These are phyloP conservation scores for Moniliophthora roreri DNA, from an alignment of 1,284 basidiomycete species.

Conservation along the genomic window DNA sequence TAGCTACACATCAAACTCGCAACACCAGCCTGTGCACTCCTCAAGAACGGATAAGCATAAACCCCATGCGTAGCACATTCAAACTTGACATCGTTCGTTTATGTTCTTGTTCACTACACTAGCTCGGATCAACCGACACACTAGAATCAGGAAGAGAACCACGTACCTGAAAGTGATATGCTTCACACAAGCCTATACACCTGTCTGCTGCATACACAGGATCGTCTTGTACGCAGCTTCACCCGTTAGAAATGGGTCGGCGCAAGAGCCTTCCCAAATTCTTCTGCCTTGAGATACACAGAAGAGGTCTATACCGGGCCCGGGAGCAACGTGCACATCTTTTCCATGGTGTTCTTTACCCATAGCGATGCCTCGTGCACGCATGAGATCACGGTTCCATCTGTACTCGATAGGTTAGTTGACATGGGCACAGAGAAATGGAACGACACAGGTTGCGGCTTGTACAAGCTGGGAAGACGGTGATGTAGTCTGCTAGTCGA, in stretches of 20 bases:
- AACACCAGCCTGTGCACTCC: slow-evolving; percentile 52
- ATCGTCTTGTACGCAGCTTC: slow-evolving; percentile 76
- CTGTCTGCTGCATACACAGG: slow-evolving; percentile 71
- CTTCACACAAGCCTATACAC: slow-evolving; percentile 80
- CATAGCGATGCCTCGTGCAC: slow-evolving; percentile 57
- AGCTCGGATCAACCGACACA: not conserved
- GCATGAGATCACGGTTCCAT: slow-evolving; percentile 48
- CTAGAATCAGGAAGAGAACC: not conserved
- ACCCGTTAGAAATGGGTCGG: slow-evolving; percentile 69
- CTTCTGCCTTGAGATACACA: slow-evolving; percentile 49
- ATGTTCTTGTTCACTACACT: slow-evolving; percentile 14
- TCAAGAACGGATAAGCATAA: slow-evolving; percentile 18
- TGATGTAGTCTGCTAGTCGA: slow-evolving; percentile 37
- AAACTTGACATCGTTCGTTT: slow-evolving; percentile 12
- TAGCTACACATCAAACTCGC: slow-evolving; percentile 80
- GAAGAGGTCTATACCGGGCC: slow-evolving; percentile 44
- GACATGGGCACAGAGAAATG: not conserved
- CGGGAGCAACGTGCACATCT: slow-evolving; percentile 54
- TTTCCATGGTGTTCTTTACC: slow-evolving; percentile 63
- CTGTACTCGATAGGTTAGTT: slow-evolving; percentile 19
- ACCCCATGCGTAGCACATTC: slow-evolving; percentile 17
- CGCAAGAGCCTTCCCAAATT: slow-evolving; percentile 67
- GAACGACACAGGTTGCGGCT: slow-evolving; percentile 36
- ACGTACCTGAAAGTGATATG: slow-evolving; percentile 49
- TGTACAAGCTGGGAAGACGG: slow-evolving; percentile 44